phyloP scores from a whole-genome alignment of 1,284 basidiomycete genomes.

The Peniophora sp. region DNA sequence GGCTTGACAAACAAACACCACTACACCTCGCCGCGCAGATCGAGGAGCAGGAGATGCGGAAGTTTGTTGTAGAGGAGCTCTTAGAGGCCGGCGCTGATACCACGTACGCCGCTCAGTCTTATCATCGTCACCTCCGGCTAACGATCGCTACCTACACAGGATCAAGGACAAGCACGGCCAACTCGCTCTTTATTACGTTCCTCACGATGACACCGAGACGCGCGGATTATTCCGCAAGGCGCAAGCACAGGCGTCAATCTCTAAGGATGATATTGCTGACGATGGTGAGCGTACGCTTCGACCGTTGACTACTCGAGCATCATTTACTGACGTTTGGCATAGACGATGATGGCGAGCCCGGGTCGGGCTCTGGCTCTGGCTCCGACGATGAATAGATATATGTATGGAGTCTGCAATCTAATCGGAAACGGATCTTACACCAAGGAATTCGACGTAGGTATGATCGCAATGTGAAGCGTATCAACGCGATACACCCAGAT shows the following conservation, averaged over 20 bases:
- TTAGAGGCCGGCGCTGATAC: conserved; percentile 75
- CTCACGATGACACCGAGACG: conserved; percentile 38
- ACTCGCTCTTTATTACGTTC: conserved; percentile 50
- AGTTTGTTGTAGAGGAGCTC: conserved; percentile 50
- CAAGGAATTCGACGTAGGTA: too few species aligned
- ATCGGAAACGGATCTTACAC: too few species aligned
- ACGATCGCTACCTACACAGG: conserved; percentile 25
- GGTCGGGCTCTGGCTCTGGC: conserved; percentile 25
- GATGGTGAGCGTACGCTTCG: conserved; percentile 20
- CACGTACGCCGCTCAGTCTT: conserved; percentile 47
- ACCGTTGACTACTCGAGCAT: not conserved
- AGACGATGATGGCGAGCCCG: conserved; percentile 24
- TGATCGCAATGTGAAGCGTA: too few species aligned
- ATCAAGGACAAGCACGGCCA: conserved; percentile 69
- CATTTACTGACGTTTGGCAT: conserved; percentile 17
- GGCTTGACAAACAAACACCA: conserved; percentile 70
- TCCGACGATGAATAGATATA: conserved; percentile 24
- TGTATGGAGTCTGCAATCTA: too few species aligned
- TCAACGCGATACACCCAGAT: too few species aligned
- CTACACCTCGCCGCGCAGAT: conserved; percentile 73
- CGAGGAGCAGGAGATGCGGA: conserved; percentile 52
- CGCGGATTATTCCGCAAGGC: conserved; percentile 40
- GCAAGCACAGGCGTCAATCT: conserved; percentile 33
- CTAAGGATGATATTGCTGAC: conserved; percentile 30
- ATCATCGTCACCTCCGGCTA: too few species aligned